A percentile compares a stretch with the other conserved stretches of the same genome.
Conservation (phyloP, 78 protist genomes). For the Tieghemostelium lacteum region DNA sequence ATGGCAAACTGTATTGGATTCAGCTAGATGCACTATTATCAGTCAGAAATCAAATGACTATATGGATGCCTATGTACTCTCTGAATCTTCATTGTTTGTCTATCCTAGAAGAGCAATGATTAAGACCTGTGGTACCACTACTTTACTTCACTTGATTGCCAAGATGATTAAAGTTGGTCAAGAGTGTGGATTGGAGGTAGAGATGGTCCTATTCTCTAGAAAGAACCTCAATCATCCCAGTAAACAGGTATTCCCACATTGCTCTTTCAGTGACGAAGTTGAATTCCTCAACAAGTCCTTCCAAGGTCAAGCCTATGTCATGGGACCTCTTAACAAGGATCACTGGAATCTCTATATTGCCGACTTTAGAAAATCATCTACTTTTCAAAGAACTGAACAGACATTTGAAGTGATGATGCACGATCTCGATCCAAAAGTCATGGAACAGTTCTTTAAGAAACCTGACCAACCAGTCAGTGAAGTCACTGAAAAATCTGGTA, state of each 20-base stretch:
- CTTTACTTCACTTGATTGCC: constrained; percentile 86
- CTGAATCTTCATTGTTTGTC: constrained; percentile 93
- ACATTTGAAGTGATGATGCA: constrained; percentile 90
- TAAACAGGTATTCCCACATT: constrained; percentile 89
- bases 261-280: constrained; percentile 86
- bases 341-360: constrained; percentile 93
- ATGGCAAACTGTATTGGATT: constrained; percentile 82
- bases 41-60: constrained; percentile 63
- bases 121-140: constrained; percentile 97
- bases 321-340: constrained; percentile 91
- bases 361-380: constrained; percentile 38
- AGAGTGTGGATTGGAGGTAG: constrained; percentile 49
- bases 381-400: constrained; percentile 32
- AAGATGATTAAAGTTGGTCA: constrained; percentile 64
- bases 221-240: constrained; percentile 89
- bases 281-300: constrained; percentile 64
- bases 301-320: constrained; percentile 82
- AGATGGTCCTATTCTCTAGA: constrained; percentile 86
- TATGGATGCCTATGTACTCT: constrained; percentile 89
- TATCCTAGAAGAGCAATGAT: constrained; percentile 79
- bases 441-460: constrained; percentile 80
- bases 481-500: constrained; percentile 64
- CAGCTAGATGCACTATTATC: constrained; percentile 88
- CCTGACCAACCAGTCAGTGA: constrained; percentile 73
- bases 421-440: constrained; percentile 85